Percentiles rank a stretch among this genome's conserved stretches.
phyloP scores from a whole-genome alignment of 73 alveolate species.

The Durusdinium trenchii region DNA sequence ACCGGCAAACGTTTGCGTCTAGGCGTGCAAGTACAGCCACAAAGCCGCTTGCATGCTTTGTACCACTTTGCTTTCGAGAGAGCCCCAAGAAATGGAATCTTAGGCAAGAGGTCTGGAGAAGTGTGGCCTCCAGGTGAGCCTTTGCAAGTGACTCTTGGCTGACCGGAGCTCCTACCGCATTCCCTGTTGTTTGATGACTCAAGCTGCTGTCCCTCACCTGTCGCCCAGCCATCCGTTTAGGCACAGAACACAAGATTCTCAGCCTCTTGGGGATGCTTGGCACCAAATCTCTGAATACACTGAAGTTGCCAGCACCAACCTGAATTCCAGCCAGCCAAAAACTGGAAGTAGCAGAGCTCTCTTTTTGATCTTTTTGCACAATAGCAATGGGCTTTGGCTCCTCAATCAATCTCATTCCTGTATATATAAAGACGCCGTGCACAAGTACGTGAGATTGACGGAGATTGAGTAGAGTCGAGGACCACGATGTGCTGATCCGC shows the following conservation, averaged over 20 bases:
- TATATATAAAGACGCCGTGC: no score
- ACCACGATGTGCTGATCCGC: conserved; percentile 61
- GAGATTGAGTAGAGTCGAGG: not conserved
- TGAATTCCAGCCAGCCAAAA: no score
- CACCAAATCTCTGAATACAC: not conserved
- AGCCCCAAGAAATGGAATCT: not conserved
- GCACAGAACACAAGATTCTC: conserved; percentile 36
- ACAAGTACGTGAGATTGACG: not conserved
- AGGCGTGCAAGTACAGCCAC: not conserved
- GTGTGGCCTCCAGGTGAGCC: conserved; percentile 71
- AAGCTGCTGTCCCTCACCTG: no score
- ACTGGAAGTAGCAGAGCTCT: no score
- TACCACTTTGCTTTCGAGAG: not conserved
- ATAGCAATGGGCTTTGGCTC: no score
- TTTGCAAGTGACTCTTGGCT: conserved; percentile 41
- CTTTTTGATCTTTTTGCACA: no score
- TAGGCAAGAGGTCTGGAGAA: conserved; percentile 73
- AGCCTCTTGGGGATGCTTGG: conserved; percentile 59
- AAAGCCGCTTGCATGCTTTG: not conserved
- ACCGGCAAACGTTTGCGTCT: conserved; percentile 6
- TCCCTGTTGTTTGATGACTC: no score
- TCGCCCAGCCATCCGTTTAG: not conserved
- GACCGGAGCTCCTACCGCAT: not conserved
- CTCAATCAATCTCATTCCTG: no score
- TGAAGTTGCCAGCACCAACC: not conserved